A percentile compares a stretch with the other conserved stretches of the same genome.
phyloP scores from a whole-genome alignment of 345 rosid genomes.

The Dovyalis caffra region DNA sequence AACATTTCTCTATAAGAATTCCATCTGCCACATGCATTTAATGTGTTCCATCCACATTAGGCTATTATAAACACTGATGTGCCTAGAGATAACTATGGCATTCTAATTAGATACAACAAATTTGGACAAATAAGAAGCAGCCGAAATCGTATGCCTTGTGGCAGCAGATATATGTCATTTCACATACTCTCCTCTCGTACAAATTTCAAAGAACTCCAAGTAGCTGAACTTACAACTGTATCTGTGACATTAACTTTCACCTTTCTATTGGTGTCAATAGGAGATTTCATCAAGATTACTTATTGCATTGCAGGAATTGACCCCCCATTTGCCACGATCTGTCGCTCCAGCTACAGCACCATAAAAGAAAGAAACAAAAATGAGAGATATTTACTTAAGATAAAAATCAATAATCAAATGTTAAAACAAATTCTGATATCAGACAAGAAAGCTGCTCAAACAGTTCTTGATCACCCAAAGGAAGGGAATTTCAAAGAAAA shows the following conservation, averaged over 20 bases:
- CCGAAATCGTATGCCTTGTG: background rate
- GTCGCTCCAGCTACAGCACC: conserved; percentile 60
- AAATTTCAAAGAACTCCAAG: background rate
- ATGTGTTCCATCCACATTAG: background rate
- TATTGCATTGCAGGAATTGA: conserved; percentile 48
- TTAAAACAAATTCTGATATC: background rate
- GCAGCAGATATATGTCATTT: background rate
- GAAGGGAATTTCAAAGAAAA: background rate
- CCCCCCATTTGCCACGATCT: conserved; percentile 68
- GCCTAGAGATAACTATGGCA: background rate
- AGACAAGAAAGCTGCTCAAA: background rate
- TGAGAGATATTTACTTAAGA: background rate
- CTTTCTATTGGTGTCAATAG: conserved; percentile 1
- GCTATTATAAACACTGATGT: background rate
- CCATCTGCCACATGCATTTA: background rate
- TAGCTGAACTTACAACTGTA: background rate
- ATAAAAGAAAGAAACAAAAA: background rate
- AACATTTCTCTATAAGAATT: background rate
- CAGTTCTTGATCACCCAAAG: background rate
- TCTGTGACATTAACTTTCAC: conserved; percentile 14
- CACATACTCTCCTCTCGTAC: background rate
- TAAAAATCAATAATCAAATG: background rate
- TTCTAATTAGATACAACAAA: background rate
- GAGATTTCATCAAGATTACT: background rate
- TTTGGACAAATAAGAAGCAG: too few relatives aligned